These are phyloP conservation scores for Nematocida sp. DNA, from an alignment of 371 early-diverging fungal genomes.

Conservation along the genomic window DNA sequence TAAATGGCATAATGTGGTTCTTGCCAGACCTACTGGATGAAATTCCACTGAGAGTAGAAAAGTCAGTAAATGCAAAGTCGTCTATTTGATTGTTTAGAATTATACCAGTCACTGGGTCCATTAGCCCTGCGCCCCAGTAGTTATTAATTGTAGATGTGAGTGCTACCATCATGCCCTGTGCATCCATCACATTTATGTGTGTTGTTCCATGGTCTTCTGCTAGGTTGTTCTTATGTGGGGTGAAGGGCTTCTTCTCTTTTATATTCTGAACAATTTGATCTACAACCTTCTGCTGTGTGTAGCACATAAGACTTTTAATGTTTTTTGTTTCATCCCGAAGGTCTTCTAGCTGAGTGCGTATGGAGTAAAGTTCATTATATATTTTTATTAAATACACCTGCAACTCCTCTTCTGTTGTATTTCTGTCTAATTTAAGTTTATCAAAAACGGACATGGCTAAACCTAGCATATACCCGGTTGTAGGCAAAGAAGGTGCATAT, in stretches of 20 bases:
- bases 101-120: slow-evolving; percentile 87
- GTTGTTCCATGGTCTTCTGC: slow-evolving; percentile 87
- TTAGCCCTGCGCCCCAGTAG: slow-evolving; percentile 82
- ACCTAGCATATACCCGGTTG: neutral
- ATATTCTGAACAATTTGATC: neutral
- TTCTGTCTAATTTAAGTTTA: neutral
- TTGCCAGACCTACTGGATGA: slow-evolving; percentile 74
- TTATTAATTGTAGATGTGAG: slow-evolving; percentile 84
- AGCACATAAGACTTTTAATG: neutral
- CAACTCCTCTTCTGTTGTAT: neutral
- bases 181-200: slow-evolving; percentile 83
- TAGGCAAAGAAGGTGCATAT: neutral
- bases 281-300: neutral
- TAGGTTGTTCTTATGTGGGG: slow-evolving; percentile 52
- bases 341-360: slow-evolving; percentile 5
- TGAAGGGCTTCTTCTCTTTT: neutral
- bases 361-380: slow-evolving; percentile 5
- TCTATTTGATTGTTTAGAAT: slow-evolving; percentile 95
- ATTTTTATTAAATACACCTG: neutral
- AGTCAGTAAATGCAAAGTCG: slow-evolving; percentile 85
- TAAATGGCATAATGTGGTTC: slow-evolving; percentile 80
- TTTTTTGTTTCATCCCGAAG: slow-evolving; percentile 13
- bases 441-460: neutral
- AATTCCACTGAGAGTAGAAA: slow-evolving; percentile 78
- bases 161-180: slow-evolving; percentile 78